These are phyloP conservation scores for Pythium biforme DNA, from an alignment of 352 stramenopile genomes.

Conservation along the genomic window DNA sequence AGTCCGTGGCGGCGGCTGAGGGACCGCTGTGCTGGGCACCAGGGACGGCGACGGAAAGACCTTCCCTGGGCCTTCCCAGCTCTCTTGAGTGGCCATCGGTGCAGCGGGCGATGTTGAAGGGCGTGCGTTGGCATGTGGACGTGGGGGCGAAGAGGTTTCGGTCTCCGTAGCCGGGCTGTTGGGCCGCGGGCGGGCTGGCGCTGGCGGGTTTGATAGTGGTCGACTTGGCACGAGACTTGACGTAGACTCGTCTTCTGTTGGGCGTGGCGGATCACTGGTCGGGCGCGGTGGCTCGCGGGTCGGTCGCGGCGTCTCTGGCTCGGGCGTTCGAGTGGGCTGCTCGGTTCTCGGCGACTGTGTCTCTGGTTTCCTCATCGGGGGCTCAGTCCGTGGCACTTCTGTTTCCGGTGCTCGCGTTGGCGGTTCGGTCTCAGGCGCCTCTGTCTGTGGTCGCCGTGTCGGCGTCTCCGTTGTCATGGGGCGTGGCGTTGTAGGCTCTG, in stretches of 20 bases:
- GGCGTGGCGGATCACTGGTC: neutral
- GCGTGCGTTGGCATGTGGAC: too few relatives aligned
- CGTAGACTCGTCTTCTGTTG: too few relatives aligned
- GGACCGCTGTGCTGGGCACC: neutral
- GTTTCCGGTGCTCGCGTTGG: neutral
- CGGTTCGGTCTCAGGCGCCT: neutral
- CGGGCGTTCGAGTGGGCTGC: neutral
- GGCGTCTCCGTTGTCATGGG: neutral
- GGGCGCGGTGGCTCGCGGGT: too few relatives aligned
- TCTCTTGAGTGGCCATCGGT: neutral
- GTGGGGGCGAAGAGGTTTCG: neutral
- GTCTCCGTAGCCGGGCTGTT: neutral
- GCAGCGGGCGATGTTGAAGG: neutral
- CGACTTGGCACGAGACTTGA: too few relatives aligned
- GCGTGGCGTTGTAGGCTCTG: neutral
- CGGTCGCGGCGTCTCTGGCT: too few relatives aligned
- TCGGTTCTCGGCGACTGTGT: slow-evolving; percentile 1
- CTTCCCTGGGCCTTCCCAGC: slow-evolving; percentile 8
- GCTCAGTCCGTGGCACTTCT: neutral
- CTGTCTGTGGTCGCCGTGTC: neutral
- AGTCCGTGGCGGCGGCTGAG: neutral
- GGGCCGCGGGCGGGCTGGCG: neutral
- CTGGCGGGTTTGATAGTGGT: too few relatives aligned
- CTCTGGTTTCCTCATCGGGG: neutral
- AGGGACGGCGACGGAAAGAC: slow-evolving; percentile 3